These are phyloP conservation scores for Aphanomyces astaci DNA, from an alignment of 352 stramenopile genomes.

Conservation along the genomic window DNA sequence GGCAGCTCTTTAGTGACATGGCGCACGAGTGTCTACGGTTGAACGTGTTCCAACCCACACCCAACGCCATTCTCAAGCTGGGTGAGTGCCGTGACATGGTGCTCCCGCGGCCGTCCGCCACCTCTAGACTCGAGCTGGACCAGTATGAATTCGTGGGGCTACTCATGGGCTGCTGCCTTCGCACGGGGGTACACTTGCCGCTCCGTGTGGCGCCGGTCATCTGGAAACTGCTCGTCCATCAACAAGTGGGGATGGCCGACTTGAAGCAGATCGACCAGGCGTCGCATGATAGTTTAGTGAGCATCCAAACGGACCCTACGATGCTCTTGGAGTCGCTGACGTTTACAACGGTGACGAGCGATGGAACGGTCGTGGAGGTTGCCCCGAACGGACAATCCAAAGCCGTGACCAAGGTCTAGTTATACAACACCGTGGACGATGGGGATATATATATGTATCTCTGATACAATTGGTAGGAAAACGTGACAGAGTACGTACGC, in stretches of 20 bases:
- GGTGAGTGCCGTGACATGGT: conserved; percentile 64
- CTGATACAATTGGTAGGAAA: conserved; percentile 28
- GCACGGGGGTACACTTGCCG: conserved; percentile 67
- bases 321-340: conserved; percentile 24
- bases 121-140: conserved; percentile 42
- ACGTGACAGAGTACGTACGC: conserved; percentile 62
- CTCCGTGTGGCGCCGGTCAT: conserved; percentile 60
- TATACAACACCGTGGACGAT: no score
- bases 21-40: conserved; percentile 49
- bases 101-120: conserved; percentile 49
- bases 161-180: conserved; percentile 68
- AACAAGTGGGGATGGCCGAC: conserved; percentile 49
- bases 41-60: conserved; percentile 55
- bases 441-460: neutral
- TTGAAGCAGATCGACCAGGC: conserved; percentile 54
- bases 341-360: conserved; percentile 63
- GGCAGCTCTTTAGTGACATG: conserved; percentile 75
- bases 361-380: conserved; percentile 57
- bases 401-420: conserved; percentile 42
- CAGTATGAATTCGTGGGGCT: conserved; percentile 75
- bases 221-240: conserved; percentile 75
- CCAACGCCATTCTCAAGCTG: conserved; percentile 62
- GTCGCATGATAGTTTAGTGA: conserved; percentile 48
- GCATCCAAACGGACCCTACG: conserved; percentile 14
- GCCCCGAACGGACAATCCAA: conserved; percentile 38